Evolutionary conservation across 2,329 filamentous ascomycete species (phyloP).

Genomic region (Aspergillus amoenus): DNA sequence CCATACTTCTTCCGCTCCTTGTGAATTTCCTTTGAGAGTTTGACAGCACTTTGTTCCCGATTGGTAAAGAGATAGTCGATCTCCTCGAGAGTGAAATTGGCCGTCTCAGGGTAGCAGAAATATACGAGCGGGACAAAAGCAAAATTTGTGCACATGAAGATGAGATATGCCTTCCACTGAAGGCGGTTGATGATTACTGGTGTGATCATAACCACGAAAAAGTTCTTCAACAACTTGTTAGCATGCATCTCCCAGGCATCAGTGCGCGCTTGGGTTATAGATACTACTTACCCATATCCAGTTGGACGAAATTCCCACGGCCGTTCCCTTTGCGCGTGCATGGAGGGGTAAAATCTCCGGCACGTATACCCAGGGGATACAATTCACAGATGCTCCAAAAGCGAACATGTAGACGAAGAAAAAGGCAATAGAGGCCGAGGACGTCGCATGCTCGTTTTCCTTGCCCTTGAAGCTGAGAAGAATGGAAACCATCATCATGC

Average conservation of each 20-base stretch:
- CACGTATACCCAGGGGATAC: conserved; percentile 52
- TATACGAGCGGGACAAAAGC: conserved; percentile 41
- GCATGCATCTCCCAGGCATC: neutral
- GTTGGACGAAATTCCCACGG: conserved; percentile 40
- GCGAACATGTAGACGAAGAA: conserved; percentile 49
- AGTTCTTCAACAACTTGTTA: conserved; percentile 33
- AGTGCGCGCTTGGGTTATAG: no score
- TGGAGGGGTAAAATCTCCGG: conserved; percentile 53
- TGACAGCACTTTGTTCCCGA: conserved; percentile 16
- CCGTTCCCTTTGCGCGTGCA: conserved; percentile 50
- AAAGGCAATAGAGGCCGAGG: conserved; percentile 49
- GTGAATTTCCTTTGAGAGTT: conserved; percentile 19
- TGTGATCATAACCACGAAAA: conserved; percentile 43
- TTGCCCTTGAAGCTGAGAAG: conserved; percentile 44
- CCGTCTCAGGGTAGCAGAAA: conserved; percentile 47
- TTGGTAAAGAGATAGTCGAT: conserved; percentile 43
- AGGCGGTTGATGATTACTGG: conserved; percentile 34
- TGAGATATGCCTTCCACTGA: conserved; percentile 37
- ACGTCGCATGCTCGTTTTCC: conserved; percentile 35
- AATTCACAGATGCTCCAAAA: conserved; percentile 47
- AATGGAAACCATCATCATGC: conserved; percentile 37
- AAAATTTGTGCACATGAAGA: conserved; percentile 38
- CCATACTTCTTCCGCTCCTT: conserved; percentile 17
- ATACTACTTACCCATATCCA: conserved; percentile 41
- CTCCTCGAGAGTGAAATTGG: conserved; percentile 44